Percentiles rank a stretch among this genome's conserved stretches.
phyloP scores from a whole-genome alignment of 2,329 filamentous ascomycete genomes.

The Cladobotryum mycophilum region DNA sequence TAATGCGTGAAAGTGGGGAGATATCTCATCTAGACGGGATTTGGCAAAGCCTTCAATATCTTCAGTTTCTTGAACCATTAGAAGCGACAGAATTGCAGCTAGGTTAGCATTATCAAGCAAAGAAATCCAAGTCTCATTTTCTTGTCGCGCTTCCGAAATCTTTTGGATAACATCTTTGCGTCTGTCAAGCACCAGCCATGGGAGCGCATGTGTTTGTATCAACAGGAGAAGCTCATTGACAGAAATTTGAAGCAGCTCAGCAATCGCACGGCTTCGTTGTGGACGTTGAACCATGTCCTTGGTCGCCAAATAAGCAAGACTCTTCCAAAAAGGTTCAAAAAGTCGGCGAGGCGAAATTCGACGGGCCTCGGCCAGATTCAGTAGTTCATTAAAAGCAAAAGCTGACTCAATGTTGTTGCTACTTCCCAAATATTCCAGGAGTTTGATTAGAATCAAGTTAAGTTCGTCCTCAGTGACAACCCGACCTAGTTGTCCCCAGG shows the following conservation, averaged over 20 bases:
- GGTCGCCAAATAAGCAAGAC: conserved; percentile 71
- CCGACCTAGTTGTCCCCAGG: conserved; percentile 78
- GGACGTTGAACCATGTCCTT: conserved; percentile 75
- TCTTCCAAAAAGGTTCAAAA: conserved; percentile 84
- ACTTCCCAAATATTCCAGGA: conserved; percentile 84
- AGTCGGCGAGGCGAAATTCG: conserved; percentile 59
- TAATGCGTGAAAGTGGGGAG: conserved; percentile 60
- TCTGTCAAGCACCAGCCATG: conserved; percentile 75
- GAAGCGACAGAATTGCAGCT: conserved; percentile 50
- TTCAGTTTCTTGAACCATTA: conserved; percentile 51
- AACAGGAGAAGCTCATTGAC: conserved; percentile 67
- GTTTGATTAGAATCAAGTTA: conserved; percentile 74
- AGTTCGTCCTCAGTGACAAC: conserved; percentile 74
- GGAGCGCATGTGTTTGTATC: conserved; percentile 76
- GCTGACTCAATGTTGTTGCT: conserved; percentile 72
- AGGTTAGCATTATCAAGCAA: conserved; percentile 53
- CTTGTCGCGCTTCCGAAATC: conserved; percentile 71
- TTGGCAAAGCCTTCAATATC: conserved; percentile 61
- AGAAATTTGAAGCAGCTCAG: conserved; percentile 72
- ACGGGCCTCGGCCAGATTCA: conserved; percentile 62
- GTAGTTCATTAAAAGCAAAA: conserved; percentile 75
- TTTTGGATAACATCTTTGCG: conserved; percentile 72
- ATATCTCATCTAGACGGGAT: conserved; percentile 61
- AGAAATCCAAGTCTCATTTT: conserved; percentile 53
- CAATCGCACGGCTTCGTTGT: conserved; percentile 73